These are phyloP conservation scores for Ramularia collo-cygni DNA, from an alignment of 2,329 filamentous ascomycete genomes.

Conservation along the genomic window DNA sequence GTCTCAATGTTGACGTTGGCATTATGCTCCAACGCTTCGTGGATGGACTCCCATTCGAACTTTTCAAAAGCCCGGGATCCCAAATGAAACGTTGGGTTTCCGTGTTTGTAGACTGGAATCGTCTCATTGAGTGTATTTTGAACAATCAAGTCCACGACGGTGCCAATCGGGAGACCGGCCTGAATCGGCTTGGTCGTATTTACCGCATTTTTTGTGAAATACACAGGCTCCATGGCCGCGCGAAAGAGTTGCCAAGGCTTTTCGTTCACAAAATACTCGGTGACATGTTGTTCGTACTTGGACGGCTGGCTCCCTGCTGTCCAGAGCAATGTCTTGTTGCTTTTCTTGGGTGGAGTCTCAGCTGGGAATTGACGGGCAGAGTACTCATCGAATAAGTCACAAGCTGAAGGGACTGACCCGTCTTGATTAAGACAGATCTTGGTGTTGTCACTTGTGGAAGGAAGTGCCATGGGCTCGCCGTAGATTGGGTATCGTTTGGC, in stretches of 20 bases:
- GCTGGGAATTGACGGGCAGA: background rate
- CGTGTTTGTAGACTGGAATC: conserved; percentile 1
- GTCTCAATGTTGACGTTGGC: background rate
- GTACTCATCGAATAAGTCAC: background rate
- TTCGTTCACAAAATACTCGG: background rate
- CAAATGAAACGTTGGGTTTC: background rate
- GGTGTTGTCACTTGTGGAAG: background rate
- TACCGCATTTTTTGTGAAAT: background rate
- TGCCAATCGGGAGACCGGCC: conserved; percentile 1
- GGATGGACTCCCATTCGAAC: background rate
- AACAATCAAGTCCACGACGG: conserved; percentile 1
- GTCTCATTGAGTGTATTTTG: conserved; percentile 1
- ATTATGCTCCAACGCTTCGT: background rate
- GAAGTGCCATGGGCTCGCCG: background rate
- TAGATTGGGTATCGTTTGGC: background rate
- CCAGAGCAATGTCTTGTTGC: conserved; percentile 1
- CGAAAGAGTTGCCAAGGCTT: conserved; percentile 1
- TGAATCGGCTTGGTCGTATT: background rate
- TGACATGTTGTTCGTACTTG: conserved; percentile 1
- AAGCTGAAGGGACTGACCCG: background rate
- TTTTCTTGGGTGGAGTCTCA: background rate
- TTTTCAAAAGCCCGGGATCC: background rate
- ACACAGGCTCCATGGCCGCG: background rate
- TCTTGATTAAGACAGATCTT: background rate
- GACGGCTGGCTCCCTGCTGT: background rate